Evolutionary conservation across 192 early-diverging fungal species (phyloP).

Genomic region (Coemansia sp.): DNA sequence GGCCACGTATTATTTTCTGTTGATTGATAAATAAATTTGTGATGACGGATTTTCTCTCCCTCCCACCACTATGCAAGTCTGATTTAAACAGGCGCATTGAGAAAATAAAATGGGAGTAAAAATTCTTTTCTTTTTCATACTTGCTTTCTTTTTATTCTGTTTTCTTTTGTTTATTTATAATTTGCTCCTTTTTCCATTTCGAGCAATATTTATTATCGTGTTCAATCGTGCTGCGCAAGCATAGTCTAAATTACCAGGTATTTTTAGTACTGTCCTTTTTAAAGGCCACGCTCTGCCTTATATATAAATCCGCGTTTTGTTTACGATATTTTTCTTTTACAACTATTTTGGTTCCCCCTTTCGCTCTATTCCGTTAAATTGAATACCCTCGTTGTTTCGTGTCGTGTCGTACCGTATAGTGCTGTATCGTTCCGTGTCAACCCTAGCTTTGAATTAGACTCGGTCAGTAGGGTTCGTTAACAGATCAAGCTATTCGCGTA

Average conservation of each 20-base stretch:
- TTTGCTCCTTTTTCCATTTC: not conserved
- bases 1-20: too few species aligned
- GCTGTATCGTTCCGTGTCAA: not conserved
- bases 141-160: not conserved
- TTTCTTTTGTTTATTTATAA: not conserved
- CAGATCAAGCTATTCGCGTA: not conserved
- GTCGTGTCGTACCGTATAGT: not conserved
- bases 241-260: not conserved
- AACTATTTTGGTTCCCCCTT: too few species aligned
- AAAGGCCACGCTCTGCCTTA: not conserved
- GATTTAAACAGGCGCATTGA: not conserved
- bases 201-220: not conserved
- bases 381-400: too few species aligned
- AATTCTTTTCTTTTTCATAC: conserved; percentile 3
- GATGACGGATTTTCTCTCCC: not conserved
- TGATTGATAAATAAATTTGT: not conserved
- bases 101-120: conserved; percentile 1
- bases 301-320: not conserved
- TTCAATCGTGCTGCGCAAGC: not conserved
- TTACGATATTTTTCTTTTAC: not conserved
- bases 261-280: not conserved
- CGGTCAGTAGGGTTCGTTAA: not conserved
- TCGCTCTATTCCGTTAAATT: too few species aligned
- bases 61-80: conserved; percentile 2
- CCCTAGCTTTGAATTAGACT: not conserved